Evolutionary conservation across 371 early-diverging fungal species (phyloP), one percentile per base, ranked within the genome.

Genomic region (Actinomortierella ambigua): DNA sequence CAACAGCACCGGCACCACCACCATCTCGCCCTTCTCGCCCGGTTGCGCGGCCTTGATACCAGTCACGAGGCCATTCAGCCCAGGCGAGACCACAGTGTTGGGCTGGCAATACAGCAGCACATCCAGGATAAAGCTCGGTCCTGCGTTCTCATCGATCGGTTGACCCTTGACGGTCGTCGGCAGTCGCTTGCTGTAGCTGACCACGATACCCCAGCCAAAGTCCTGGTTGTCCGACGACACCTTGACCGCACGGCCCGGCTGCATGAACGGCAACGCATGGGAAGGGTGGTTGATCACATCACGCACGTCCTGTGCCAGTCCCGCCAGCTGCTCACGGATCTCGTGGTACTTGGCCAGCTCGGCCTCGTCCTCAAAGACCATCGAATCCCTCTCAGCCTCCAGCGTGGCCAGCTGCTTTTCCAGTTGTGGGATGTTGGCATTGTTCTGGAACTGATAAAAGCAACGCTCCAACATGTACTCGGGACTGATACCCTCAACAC

Each of bases 381-480:
- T 83, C 7, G 52, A 54, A 0, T 80, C 77, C 18, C 83, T 80
- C 41, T 92, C 81, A 0, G 67, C 61, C 63, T 93, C 87, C 58
- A 92, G 63, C 29, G 84, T 42, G 0, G 65, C 57, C 26, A 71
- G 48, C 26, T 77, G 88, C 68, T 64, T 69, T 76, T 93, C 87
- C 39, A 93, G 84, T 53, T 84, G 80, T 8, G 99, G 98, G 18
- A 98, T 82, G 59, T 86, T 83, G 9, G 93, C 83, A 50, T 88
- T 83, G 53, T 93, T 95, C 76, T 99, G 99, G 85, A 95, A 99
- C 69, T 99, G 99, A 71, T 87, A 92, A 81, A 99, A 99, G 76
- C 94, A 94, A 40, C 91, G 83, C 76, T 97, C 92, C 28, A 99
- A 82, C 86, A 99, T 93, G 65, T 85, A 95, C 71, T 99, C 96